Base-by-base conservation (phyloP, 192 early-diverging fungal genomes). In the Phycomyces blakesleeanus region DNA sequence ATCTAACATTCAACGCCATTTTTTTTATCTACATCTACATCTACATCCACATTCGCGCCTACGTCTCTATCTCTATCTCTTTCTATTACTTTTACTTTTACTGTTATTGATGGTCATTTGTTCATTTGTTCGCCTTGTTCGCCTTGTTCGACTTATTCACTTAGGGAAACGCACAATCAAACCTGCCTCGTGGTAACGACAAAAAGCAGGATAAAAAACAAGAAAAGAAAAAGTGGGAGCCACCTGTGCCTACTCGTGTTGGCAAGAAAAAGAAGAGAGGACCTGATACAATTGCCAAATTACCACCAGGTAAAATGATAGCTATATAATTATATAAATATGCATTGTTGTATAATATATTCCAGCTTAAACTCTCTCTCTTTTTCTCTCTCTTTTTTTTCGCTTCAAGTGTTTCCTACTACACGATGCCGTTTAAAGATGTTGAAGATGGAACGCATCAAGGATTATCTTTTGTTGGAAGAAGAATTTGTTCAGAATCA, bases 401-500 rank as follows among this genome's bases (percentile, higher is more conserved):
- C 95, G 95, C 42, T 93, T 95, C 7, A 95, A 93, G 96, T 99
- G 15, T 95, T 89, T 75, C 96, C 96, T 50, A 94, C 96, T 8
- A 95, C 95, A 7, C 87, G 97, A 49, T 99, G 97, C 79, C 89
- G 93, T 64, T 84, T 99, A 51, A 96, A 97, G 85, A 84, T 97
- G 61, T 85, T 99, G 57, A 98, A 97, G 80, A 93, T 93, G 74
- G 93, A 98, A 71, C 85, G 97, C 21, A 96, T 99, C 62, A 96
- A 99, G 74, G 97, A 99, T 77, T 99, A 97, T 66, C 75, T 99
- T 63, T 81, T 98, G 38, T 87, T 99, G 78, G 96, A 99, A 75
- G 97, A 98, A 66, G 97, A 99, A 78, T 99, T 97, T 84, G 94
- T 99, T 69, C 87, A 91, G 72, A 99, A 99, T 81, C 97, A 99